Percentiles rank a stretch among this genome's conserved stretches.
These are phyloP conservation scores for Cyberlindnera xylosilytica DNA, from an alignment of 805 yeast species.

Conservation along the genomic window DNA sequence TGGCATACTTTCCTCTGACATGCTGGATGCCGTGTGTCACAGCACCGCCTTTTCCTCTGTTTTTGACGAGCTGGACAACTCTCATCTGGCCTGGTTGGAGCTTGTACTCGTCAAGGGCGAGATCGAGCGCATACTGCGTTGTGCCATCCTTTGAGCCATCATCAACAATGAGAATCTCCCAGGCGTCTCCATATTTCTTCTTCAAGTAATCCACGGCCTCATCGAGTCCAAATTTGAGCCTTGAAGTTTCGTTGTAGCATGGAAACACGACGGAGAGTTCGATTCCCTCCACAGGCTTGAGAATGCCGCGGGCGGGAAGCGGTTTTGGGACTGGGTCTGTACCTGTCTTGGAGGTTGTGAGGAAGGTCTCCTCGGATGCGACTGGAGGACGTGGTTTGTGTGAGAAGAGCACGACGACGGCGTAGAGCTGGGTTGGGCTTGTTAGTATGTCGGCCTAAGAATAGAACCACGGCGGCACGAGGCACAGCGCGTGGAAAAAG, in stretches of 20 bases:
- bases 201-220: conserved; percentile 61
- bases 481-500: background rate
- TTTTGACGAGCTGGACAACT: conserved; percentile 64
- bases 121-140: conserved; percentile 61
- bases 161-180: conserved; percentile 84
- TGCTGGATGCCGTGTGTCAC: conserved; percentile 88
- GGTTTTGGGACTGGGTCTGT: conserved; percentile 34
- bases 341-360: conserved; percentile 33
- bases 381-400: conserved; percentile 60
- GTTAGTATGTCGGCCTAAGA: background rate
- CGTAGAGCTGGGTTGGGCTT: conserved; percentile 10
- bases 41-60: conserved; percentile 96
- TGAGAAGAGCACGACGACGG: conserved; percentile 37
- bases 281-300: conserved; percentile 33
- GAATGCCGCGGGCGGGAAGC: conserved; percentile 23
- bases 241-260: conserved; percentile 81
- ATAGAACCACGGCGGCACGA: background rate
- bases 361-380: conserved; percentile 50
- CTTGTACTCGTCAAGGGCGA: conserved; percentile 43
- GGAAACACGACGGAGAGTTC: conserved; percentile 82
- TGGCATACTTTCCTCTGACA: conserved; percentile 64
- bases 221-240: conserved; percentile 69
- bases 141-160: conserved; percentile 91
- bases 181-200: conserved; percentile 35
- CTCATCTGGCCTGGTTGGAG: conserved; percentile 59